Evolutionary conservation across 192 early-diverging fungal species (phyloP).

Genomic region (Helicostylum pulchrum): DNA sequence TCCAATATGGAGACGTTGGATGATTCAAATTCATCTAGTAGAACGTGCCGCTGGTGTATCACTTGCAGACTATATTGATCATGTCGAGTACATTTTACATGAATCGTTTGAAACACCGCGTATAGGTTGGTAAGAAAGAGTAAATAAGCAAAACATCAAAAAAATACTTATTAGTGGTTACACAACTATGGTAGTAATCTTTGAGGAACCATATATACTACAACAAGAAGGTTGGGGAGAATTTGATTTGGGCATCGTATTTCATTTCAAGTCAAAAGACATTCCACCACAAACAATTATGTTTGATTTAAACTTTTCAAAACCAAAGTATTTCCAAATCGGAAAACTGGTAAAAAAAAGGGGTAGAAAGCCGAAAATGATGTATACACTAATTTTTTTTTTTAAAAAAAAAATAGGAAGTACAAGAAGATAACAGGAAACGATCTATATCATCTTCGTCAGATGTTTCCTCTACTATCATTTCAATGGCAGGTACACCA

Average conservation of each 20-base stretch:
- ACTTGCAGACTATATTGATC: conserved; percentile 8
- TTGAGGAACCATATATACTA: too few relatives aligned
- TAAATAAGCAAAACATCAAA: neutral
- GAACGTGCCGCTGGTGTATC: neutral
- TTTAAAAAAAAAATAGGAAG: too few relatives aligned
- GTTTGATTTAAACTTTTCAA: conserved; percentile 3
- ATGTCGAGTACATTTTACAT: conserved; percentile 22
- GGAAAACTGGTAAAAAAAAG: neutral
- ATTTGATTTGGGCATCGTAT: too few relatives aligned
- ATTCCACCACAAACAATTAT: neutral
- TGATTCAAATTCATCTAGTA: neutral
- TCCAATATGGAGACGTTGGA: neutral
- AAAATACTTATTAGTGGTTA: neutral
- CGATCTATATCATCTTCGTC: too few relatives aligned
- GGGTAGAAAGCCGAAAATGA: too few relatives aligned
- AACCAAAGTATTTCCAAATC: neutral
- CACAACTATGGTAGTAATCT: neutral
- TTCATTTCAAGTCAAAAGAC: too few relatives aligned
- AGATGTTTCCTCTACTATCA: too few relatives aligned
- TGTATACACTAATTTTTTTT: too few relatives aligned
- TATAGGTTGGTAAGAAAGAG: neutral
- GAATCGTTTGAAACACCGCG: conserved; percentile 22
- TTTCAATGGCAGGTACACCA: too few relatives aligned
- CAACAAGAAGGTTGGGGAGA: too few relatives aligned
- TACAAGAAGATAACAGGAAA: too few relatives aligned